Percentiles rank a stretch among this genome's conserved stretches.
Conservation (phyloP, 1,284 basidiomycete genomes). For the Microstroma glucosiphilum region DNA sequence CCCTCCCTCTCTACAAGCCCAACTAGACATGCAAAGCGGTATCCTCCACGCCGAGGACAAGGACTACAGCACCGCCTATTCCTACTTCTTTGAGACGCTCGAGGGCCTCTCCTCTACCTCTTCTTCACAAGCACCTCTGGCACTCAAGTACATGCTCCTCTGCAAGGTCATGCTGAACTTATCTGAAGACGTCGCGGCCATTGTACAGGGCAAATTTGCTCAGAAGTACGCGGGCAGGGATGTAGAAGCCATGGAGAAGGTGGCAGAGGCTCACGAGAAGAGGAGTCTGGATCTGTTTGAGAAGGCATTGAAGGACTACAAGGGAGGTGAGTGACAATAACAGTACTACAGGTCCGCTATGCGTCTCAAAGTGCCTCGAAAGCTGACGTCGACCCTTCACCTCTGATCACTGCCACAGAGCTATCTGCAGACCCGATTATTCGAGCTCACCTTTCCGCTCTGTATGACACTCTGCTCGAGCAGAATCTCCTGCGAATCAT, state of each 20-base stretch:
- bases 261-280: constrained; percentile 86
- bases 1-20: constrained; percentile 82
- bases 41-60: constrained; percentile 94
- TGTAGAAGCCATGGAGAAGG: constrained; percentile 89
- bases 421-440: constrained; percentile 89
- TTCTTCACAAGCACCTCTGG: constrained; percentile 65
- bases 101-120: constrained; percentile 64
- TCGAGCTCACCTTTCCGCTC: constrained; percentile 79
- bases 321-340: constrained; percentile 60
- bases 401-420: constrained; percentile 58
- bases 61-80: constrained; percentile 93
- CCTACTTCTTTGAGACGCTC: constrained; percentile 95
- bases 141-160: constrained; percentile 93
- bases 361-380: not conserved
- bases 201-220: constrained; percentile 79
- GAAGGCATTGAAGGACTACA: constrained; percentile 76
- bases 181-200: constrained; percentile 81
- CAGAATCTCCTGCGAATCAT: constrained; percentile 91
- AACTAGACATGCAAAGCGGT: constrained; percentile 85
- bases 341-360: not conserved
- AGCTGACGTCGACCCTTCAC: not conserved
- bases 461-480: constrained; percentile 91
- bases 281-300: constrained; percentile 85
- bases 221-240: constrained; percentile 72
- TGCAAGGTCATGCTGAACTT: constrained; percentile 97